A percentile compares a stretch with the other conserved stretches of the same genome.
phyloP scores from a whole-genome alignment of 1,139 yeast genomes.

The Suhomyces taliae region DNA sequence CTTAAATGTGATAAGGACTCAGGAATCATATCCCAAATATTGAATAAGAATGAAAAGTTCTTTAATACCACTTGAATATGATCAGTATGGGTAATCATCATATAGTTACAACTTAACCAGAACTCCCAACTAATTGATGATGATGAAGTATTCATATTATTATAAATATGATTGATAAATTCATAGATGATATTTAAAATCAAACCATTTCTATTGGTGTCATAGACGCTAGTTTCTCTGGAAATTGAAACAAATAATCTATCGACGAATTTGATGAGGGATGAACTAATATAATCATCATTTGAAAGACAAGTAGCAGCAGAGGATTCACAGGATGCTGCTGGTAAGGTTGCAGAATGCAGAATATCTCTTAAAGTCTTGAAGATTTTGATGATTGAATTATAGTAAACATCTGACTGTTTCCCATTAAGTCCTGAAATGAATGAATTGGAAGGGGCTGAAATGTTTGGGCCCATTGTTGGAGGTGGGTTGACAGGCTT shows the following conservation, averaged over 20 bases:
- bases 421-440: constrained; percentile 14
- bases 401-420: constrained; percentile 36
- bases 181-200: constrained; percentile 48
- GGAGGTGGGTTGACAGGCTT: constrained; percentile 1
- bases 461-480: not conserved
- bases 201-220: constrained; percentile 44
- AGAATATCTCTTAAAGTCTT: constrained; percentile 48
- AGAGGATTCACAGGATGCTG: not conserved
- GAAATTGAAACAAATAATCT: constrained; percentile 39
- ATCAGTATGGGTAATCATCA: constrained; percentile 58
- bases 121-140: constrained; percentile 64
- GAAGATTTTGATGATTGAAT: constrained; percentile 42
- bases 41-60: constrained; percentile 65
- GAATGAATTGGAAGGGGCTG: constrained; percentile 13
- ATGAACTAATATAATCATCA: constrained; percentile 8
- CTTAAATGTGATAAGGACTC: constrained; percentile 16
- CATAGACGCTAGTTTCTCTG: constrained; percentile 43
- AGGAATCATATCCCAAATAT: constrained; percentile 77
- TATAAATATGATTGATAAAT: constrained; percentile 41
- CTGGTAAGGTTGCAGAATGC: constrained; percentile 22
- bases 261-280: constrained; percentile 28
- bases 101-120: constrained; percentile 64
- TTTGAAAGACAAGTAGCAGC: constrained; percentile 1
- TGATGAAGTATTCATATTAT: constrained; percentile 15
- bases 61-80: constrained; percentile 64